Conservation (phyloP, 1,139 yeast genomes). For the Yamadazyma diospyri region DNA sequence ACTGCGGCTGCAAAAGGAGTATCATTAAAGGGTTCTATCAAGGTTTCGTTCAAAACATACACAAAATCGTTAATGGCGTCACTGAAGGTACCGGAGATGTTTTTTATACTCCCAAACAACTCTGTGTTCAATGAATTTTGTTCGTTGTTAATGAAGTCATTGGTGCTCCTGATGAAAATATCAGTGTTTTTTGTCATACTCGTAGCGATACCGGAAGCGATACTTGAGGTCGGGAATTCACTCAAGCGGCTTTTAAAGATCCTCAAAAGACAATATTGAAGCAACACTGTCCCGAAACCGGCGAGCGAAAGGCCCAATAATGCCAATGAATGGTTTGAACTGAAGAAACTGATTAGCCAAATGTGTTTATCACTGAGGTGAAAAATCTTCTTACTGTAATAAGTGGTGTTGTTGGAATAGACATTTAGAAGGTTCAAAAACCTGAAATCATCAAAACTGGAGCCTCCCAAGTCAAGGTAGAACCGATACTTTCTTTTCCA, state of each 20-base stretch:
- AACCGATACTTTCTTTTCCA: slow-evolving; percentile 46
- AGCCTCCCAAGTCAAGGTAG: slow-evolving; percentile 18
- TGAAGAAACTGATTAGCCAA: slow-evolving; percentile 52
- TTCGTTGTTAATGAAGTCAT: slow-evolving; percentile 21
- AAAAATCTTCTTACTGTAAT: slow-evolving; percentile 12
- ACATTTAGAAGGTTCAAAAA: slow-evolving; percentile 18
- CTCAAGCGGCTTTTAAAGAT: slow-evolving; percentile 13
- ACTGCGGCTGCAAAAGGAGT: slow-evolving; percentile 69
- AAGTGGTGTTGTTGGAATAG: slow-evolving; percentile 18
- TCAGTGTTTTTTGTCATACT: slow-evolving; percentile 6
- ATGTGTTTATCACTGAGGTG: slow-evolving; percentile 9
- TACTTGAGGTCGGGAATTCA: slow-evolving; percentile 7
- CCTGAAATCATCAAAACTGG: slow-evolving; percentile 9
- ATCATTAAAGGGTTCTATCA: slow-evolving; percentile 50
- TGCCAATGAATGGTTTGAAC: slow-evolving; percentile 44
- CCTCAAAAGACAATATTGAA: slow-evolving; percentile 43
- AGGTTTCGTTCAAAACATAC: slow-evolving; percentile 24
- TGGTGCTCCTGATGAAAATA: slow-evolving; percentile 16
- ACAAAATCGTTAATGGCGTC: slow-evolving; percentile 44
- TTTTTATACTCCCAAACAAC: slow-evolving; percentile 62
- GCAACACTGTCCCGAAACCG: slow-evolving; percentile 45
- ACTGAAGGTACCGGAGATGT: slow-evolving; percentile 46
- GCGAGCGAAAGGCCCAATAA: slow-evolving; percentile 44
- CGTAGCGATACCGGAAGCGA: slow-evolving; percentile 5
- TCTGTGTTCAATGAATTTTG: slow-evolving; percentile 54